Evolutionary conservation across 208 protist species (phyloP), one percentile per base, ranked within the genome.

Genomic region (Kentomonas sorsogonicus): DNA sequence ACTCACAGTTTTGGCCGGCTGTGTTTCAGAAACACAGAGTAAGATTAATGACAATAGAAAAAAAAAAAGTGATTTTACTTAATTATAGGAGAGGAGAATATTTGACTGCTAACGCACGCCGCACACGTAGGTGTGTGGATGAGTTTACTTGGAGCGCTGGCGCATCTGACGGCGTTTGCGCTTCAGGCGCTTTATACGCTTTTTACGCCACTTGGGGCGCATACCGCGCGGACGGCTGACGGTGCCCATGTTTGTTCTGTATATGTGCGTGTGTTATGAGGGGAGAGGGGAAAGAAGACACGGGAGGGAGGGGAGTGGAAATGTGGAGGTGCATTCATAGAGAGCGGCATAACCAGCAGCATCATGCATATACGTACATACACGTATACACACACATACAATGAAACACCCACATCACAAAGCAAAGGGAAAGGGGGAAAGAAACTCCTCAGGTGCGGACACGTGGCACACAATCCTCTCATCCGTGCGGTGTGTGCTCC

Each of bases 111-210:
- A 15, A 36, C 11, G 33, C 11, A 36, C 5, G 11, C 33, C 33
- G 11, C 11, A 5, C 7, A 5, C 5, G 33, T 36, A 11, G 7
- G 18, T 15, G 43, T 5, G 9, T 40, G 52, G 20, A 18, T 36
- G n/a, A 13, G 34, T 26, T 86, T 91, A 94, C 82, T 94, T 94
- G 79, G 79, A 83, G 73, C 87, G 83, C 66, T 94, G 87, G 61
- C 87, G 83, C 82, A 89, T 89, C 63, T 79, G 83, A 76, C 87
- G 77, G 64, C 87, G 83, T 53, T 79, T 69, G 34, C 66, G 79
- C 84, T 94, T 94, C 70, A 94, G 70, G 71, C 87, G 83, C 79
- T 94, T 91, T 87, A 94, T 83, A 72, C 87, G 79, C 82, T 94
- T 94, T 84, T 94, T 94, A 71, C 88, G 78, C 87, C 87, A 94